Percentiles rank a stretch among this genome's conserved stretches.
Evolutionary conservation across 768 basidiomycete genomes (phyloP).

Genomic region (Podaxis rugospora): DNA sequence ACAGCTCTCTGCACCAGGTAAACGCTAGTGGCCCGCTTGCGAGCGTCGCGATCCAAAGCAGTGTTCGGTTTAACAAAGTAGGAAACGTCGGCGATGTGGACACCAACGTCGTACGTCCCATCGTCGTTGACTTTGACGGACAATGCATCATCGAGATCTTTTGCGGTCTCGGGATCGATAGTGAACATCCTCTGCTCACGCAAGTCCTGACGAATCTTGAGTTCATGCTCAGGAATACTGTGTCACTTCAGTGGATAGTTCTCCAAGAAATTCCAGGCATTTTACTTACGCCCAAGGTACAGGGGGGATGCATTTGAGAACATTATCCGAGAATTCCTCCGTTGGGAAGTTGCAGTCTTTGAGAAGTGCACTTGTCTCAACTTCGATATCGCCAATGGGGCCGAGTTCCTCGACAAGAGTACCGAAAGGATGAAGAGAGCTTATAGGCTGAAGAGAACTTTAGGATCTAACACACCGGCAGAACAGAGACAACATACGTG

Average conservation of each 20-base stretch:
- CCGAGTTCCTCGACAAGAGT: conserved; percentile 97
- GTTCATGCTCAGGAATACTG: conserved; percentile 86
- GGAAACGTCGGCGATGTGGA: conserved; percentile 97
- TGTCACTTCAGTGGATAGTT: neutral
- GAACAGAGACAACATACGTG: conserved; percentile 56
- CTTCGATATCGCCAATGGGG: conserved; percentile 97
- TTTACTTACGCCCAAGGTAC: conserved; percentile 83
- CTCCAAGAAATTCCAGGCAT: neutral
- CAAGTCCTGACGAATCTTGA: conserved; percentile 84
- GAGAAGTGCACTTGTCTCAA: conserved; percentile 93
- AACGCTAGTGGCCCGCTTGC: conserved; percentile 95
- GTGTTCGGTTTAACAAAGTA: conserved; percentile 94
- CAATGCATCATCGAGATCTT: conserved; percentile 93
- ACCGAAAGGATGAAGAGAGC: conserved; percentile 97
- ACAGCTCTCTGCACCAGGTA: conserved; percentile 95
- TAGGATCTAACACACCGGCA: neutral
- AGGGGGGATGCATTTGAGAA: conserved; percentile 93
- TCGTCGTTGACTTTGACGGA: conserved; percentile 88
- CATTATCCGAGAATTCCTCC: conserved; percentile 94
- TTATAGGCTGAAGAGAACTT: conserved; percentile 61
- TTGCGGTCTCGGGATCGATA: conserved; percentile 86
- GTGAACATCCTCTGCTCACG: conserved; percentile 85
- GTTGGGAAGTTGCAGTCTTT: conserved; percentile 99
- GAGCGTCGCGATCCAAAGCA: conserved; percentile 96
- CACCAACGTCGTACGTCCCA: conserved; percentile 87